phyloP scores from a whole-genome alignment of 176 grass and related monocot species.

The Aegilops umbellulata region DNA sequence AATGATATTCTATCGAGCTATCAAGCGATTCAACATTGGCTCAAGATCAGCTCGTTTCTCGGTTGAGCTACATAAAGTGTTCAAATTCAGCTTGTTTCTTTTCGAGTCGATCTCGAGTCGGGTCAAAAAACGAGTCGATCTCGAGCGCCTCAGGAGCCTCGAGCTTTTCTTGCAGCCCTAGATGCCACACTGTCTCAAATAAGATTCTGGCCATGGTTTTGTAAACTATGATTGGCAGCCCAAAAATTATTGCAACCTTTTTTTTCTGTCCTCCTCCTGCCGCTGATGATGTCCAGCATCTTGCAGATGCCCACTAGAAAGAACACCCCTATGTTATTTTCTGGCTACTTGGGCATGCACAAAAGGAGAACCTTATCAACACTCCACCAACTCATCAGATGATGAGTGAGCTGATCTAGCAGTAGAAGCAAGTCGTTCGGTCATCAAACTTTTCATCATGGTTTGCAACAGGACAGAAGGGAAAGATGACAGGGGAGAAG shows the following conservation, averaged over 20 bases:
- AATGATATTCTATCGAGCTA: too few species aligned
- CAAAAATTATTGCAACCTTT: constrained; percentile 42
- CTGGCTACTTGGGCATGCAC: constrained; percentile 15
- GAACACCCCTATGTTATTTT: background rate
- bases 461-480: constrained; percentile 30
- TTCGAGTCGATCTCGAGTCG: too few species aligned
- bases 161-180: background rate
- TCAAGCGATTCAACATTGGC: too few species aligned
- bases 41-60: too few species aligned
- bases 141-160: too few species aligned
- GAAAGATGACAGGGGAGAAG: constrained; percentile 23
- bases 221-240: constrained; percentile 39
- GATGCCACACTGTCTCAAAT: constrained; percentile 16
- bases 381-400: constrained; percentile 21
- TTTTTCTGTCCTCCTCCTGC: constrained; percentile 1
- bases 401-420: constrained; percentile 11
- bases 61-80: too few species aligned
- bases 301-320: constrained; percentile 37
- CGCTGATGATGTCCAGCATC: constrained; percentile 53
- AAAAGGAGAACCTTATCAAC: constrained; percentile 42
- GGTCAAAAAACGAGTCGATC: too few species aligned
- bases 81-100: too few species aligned
- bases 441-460: constrained; percentile 42
- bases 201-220: constrained; percentile 42
- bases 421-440: constrained; percentile 19